A percentile compares a stretch with the other conserved stretches of the same genome.
These are phyloP conservation scores for Gnomoniopsis smithogilvyi DNA, from an alignment of 2,329 filamentous ascomycete species.

Conservation along the genomic window DNA sequence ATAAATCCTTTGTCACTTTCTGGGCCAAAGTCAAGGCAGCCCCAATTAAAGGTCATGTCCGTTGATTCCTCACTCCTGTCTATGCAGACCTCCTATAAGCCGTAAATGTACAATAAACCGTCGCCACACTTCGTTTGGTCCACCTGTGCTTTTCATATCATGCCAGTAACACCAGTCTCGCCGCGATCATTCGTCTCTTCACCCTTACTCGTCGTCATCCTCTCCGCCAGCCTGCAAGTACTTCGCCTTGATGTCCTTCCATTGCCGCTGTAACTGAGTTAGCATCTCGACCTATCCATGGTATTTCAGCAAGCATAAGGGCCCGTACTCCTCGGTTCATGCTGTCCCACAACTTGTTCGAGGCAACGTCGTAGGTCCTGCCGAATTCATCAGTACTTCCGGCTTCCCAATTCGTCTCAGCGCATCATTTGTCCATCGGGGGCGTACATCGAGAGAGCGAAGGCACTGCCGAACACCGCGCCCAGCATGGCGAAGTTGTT, in stretches of 20 bases:
- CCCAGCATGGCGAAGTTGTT: conserved; percentile 86
- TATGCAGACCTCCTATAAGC: conserved; percentile 16
- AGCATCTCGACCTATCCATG: neutral
- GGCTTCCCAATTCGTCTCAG: neutral
- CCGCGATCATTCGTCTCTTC: neutral
- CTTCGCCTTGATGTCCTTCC: conserved; percentile 96
- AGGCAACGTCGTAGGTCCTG: conserved; percentile 78
- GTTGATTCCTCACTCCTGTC: conserved; percentile 8
- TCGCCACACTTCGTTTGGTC: neutral
- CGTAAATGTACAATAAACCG: conserved; percentile 17
- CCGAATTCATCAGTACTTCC: conserved; percentile 1
- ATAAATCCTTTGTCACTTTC: neutral
- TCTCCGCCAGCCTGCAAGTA: conserved; percentile 74
- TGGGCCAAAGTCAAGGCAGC: neutral
- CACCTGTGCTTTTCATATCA: neutral
- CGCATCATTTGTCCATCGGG: conserved; percentile 11
- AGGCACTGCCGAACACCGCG: conserved; percentile 81
- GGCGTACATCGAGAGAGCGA: conserved; percentile 89
- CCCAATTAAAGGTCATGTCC: neutral
- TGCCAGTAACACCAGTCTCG: neutral
- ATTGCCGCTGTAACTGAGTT: conserved; percentile 76
- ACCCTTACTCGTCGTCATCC: conserved; percentile 24
- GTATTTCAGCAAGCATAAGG: conserved; percentile 56
- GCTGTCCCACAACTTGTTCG: conserved; percentile 86
- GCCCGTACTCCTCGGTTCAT: conserved; percentile 67